Conservation (phyloP, 352 stramenopile species). For the Phytophthora quininea region DNA sequence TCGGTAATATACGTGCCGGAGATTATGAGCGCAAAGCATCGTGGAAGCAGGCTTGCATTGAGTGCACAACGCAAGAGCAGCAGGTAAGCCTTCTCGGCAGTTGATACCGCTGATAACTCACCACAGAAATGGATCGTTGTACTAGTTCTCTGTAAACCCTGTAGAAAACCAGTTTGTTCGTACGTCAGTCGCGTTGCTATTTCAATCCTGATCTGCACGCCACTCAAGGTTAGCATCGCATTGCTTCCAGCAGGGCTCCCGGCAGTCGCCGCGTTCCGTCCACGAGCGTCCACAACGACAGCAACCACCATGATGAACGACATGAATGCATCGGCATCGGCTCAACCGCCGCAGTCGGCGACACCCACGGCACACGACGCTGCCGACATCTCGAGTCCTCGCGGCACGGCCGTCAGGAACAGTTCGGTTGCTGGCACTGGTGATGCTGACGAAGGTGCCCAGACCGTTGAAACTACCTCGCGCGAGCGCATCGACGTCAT, state of each 20-base stretch:
- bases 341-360: slow-evolving; percentile 28
- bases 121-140: too few relatives aligned
- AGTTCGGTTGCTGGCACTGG: slow-evolving; percentile 16
- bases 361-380: slow-evolving; percentile 15
- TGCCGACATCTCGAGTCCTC: slow-evolving; percentile 38
- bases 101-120: not conserved
- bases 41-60: not conserved
- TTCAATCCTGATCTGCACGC: not conserved
- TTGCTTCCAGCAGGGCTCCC: slow-evolving; percentile 17
- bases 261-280: not conserved
- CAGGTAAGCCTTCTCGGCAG: too few relatives aligned
- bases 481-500: slow-evolving; percentile 86
- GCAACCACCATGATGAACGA: slow-evolving; percentile 42
- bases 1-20: slow-evolving; percentile 9
- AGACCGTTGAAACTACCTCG: slow-evolving; percentile 63
- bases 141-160: not conserved
- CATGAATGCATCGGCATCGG: slow-evolving; percentile 15
- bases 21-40: slow-evolving; percentile 4
- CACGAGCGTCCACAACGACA: slow-evolving; percentile 86
- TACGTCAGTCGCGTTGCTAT: not conserved
- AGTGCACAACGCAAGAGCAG: not conserved
- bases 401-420: slow-evolving; percentile 11
- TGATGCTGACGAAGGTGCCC: slow-evolving; percentile 10
- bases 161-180: not conserved
- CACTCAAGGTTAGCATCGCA: not conserved